Conservation (phyloP, 371 early-diverging fungal genomes). For the Mucor plumbeus region DNA sequence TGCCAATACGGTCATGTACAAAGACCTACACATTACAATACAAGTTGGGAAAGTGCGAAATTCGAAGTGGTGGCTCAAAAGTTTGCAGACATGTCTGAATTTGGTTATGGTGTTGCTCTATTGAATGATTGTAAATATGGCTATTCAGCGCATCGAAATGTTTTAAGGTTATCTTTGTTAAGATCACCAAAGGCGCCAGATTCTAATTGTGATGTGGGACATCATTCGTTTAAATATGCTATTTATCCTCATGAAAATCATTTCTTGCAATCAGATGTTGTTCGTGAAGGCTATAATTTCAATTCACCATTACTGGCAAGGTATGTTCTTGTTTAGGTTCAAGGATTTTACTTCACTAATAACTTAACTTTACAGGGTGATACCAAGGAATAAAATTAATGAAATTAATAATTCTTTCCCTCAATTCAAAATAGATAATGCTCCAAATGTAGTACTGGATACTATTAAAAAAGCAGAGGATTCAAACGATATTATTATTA, state of each 20-base stretch:
- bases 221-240: constrained; percentile 85
- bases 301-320: constrained; percentile 74
- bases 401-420: constrained; percentile 29
- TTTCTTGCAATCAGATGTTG: constrained; percentile 83
- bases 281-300: constrained; percentile 83
- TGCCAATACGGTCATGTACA: constrained; percentile 89
- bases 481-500: constrained; percentile 67
- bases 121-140: constrained; percentile 92
- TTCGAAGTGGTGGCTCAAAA: constrained; percentile 96
- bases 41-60: constrained; percentile 89
- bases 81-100: constrained; percentile 90
- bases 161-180: constrained; percentile 82
- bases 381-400: constrained; percentile 15
- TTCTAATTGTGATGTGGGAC: constrained; percentile 55
- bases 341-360: neutral
- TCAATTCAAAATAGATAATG: constrained; percentile 63
- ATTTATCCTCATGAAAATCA: constrained; percentile 84
- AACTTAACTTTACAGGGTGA: constrained; percentile 14
- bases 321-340: constrained; percentile 30
- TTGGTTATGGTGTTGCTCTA: constrained; percentile 88
- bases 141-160: constrained; percentile 77
- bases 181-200: constrained; percentile 78
- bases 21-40: constrained; percentile 93
- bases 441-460: constrained; percentile 83
- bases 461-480: constrained; percentile 87